Conservation (phyloP, 106 monocot species). For the Allium sativum region DNA sequence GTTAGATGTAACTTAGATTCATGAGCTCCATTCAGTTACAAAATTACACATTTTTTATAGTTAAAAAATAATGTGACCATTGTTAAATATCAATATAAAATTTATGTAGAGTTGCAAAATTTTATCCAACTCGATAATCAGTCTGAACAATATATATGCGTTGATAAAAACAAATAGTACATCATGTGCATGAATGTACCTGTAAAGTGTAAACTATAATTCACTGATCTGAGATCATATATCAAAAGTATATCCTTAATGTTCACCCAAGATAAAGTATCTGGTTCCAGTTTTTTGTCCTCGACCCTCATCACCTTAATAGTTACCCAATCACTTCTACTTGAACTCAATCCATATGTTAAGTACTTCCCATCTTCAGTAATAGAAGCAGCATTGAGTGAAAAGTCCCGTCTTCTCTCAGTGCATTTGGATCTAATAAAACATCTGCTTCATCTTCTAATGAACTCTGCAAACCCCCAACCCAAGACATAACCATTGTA, state of each 20-base stretch:
- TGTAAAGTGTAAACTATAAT: too few relatives aligned
- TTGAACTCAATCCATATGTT: conserved; percentile 68
- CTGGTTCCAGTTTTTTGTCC: conserved; percentile 43
- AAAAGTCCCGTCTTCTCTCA: conserved; percentile 82
- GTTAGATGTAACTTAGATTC: too few relatives aligned
- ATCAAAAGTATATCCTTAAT: not conserved
- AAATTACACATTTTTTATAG: too few relatives aligned
- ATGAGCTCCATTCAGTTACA: too few relatives aligned
- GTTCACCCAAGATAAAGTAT: conserved; percentile 77
- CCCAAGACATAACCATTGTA: not conserved
- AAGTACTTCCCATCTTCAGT: conserved; percentile 66
- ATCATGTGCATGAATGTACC: too few relatives aligned
- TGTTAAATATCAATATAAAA: too few relatives aligned
- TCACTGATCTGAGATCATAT: too few relatives aligned
- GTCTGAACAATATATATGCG: too few relatives aligned
- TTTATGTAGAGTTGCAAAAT: too few relatives aligned
- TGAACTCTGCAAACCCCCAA: conserved; percentile 28
- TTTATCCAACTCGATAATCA: too few relatives aligned
- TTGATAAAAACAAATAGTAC: too few relatives aligned
- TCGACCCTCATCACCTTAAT: conserved; percentile 73
- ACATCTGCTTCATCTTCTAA: conserved; percentile 63
- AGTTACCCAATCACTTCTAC: conserved; percentile 92
- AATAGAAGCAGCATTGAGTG: conserved; percentile 33
- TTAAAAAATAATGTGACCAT: too few relatives aligned
- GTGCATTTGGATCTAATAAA: conserved; percentile 77